Base-by-base conservation (phyloP, 1,284 basidiomycete species). In the Lentinula novae-zelandiae region DNA sequence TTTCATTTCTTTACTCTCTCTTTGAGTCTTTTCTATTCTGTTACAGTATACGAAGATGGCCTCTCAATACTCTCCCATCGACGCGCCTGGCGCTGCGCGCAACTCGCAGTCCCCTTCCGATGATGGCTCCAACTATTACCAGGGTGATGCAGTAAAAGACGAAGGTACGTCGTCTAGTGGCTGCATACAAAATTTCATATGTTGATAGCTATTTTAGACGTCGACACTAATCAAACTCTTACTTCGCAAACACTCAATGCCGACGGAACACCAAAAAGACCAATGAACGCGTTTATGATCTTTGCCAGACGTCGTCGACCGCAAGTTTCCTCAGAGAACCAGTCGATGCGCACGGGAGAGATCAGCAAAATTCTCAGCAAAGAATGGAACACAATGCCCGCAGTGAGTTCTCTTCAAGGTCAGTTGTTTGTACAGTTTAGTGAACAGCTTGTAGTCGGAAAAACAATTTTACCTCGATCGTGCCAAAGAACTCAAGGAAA, bases 261-360 rank as follows among this genome's bases (percentile, higher is more conserved):
- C 0, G 90, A 93, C 69, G 90, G 90, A 38, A 92, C 90, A 48
- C 90, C 91, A 27, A 91, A 91, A 70, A 84, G 90, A 10, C 90
- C 90, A 46, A 93, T 93, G 90, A 93, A 93, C 71, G 91, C 90
- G 27, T 93, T 93, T 75, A 93, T 93, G 90, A 93, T 93, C 63
- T 93, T 92, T 68, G 91, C 91, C 61, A 83, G 90, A n/a, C 81
- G 85, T 60, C 79, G 90, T 60, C 76, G 90, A 38, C 91, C 91
- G 15, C 87, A 93, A 72, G 89, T 93, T 39, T 86, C 89, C 5
- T 84, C 89, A 17, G 87, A 88, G 64, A 90, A 93, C 71, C 89
- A 91, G 70, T 83, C 89, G 58, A 88, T 93, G 88, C 85, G 90
- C 49, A 93, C 90, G 0, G 90, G 90, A 22, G 91, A 93, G 69